Evolutionary conservation across 352 stramenopile genomes (phyloP).

Genomic region (Saprolegnia parasitica): DNA sequence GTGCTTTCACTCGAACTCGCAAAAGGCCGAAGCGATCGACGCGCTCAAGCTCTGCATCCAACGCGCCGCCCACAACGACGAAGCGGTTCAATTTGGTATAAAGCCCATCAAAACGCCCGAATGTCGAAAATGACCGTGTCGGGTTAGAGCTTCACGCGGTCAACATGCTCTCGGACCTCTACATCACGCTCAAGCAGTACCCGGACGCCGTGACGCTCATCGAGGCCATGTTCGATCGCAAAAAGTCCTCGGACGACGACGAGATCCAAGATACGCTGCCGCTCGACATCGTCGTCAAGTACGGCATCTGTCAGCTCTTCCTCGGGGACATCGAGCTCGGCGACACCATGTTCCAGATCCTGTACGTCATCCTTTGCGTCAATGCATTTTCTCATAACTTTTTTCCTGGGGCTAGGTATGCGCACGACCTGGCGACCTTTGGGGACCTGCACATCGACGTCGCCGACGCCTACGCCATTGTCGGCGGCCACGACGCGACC

Average conservation of each 20-base stretch:
- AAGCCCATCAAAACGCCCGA: not conserved
- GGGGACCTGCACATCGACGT: slow-evolving; percentile 81
- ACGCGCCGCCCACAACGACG: slow-evolving; percentile 57
- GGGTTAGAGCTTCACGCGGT: slow-evolving; percentile 66
- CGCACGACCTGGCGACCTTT: slow-evolving; percentile 79
- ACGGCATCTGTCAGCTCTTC: slow-evolving; percentile 80
- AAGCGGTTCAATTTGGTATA: slow-evolving; percentile 10
- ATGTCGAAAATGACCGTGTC: not conserved
- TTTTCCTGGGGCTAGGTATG: slow-evolving; percentile 35
- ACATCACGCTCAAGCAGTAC: slow-evolving; percentile 84
- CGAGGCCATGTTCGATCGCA: slow-evolving; percentile 61
- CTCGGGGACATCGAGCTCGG: slow-evolving; percentile 65
- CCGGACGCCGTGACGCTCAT: slow-evolving; percentile 74
- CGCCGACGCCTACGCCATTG: slow-evolving; percentile 71
- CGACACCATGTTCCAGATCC: slow-evolving; percentile 76
- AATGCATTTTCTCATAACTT: too few species aligned
- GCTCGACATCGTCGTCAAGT: slow-evolving; percentile 83
- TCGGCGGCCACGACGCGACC: slow-evolving; percentile 59
- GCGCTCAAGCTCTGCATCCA: slow-evolving; percentile 79
- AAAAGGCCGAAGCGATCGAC: slow-evolving; percentile 79
- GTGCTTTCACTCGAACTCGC: slow-evolving; percentile 83
- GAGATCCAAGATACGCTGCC: slow-evolving; percentile 60
- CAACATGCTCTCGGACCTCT: slow-evolving; percentile 86
- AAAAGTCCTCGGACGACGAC: slow-evolving; percentile 51
- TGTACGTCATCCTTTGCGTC: slow-evolving; percentile 35